These are phyloP conservation scores for Incumbomyces lentus DNA, from an alignment of 2,329 filamentous ascomycete genomes.

Conservation along the genomic window DNA sequence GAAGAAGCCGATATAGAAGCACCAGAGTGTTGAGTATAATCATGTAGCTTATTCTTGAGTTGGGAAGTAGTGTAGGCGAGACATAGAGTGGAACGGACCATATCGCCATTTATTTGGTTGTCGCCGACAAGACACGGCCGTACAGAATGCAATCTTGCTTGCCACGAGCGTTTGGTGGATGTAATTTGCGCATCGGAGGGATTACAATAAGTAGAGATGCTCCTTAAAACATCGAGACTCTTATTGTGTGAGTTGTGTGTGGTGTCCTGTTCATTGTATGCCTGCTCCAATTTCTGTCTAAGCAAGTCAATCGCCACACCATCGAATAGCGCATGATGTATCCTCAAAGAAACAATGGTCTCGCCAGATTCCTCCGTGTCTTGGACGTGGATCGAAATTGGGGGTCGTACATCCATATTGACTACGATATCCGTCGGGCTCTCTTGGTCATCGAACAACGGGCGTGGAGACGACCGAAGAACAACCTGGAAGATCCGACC, in stretches of 20 bases:
- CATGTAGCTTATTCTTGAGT: not conserved
- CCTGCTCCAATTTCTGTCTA: not conserved
- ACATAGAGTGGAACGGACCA: not conserved
- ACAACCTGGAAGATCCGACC: not conserved
- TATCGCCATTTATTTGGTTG: not conserved
- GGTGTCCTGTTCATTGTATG: not conserved
- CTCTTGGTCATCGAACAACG: not conserved
- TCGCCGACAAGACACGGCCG: not conserved
- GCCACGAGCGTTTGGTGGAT: not conserved
- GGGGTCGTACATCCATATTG: not conserved
- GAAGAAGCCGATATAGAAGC: not conserved
- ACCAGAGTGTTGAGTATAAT: not conserved
- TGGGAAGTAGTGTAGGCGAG: not conserved
- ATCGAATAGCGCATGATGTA: conserved; percentile 34
- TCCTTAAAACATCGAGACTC: not conserved
- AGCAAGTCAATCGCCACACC: conserved; percentile 24
- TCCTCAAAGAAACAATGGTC: not conserved
- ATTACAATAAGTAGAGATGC: no score
- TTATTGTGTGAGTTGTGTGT: not conserved
- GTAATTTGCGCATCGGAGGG: not conserved
- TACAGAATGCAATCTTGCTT: no score
- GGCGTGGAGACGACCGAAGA: not conserved
- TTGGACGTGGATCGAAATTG: not conserved
- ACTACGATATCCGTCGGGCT: not conserved
- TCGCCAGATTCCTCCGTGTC: not conserved